Evolutionary conservation across 306 rosid genomes (phyloP), one percentile per base, ranked within the genome.

Genomic region (Cicer pinnatifidum): DNA sequence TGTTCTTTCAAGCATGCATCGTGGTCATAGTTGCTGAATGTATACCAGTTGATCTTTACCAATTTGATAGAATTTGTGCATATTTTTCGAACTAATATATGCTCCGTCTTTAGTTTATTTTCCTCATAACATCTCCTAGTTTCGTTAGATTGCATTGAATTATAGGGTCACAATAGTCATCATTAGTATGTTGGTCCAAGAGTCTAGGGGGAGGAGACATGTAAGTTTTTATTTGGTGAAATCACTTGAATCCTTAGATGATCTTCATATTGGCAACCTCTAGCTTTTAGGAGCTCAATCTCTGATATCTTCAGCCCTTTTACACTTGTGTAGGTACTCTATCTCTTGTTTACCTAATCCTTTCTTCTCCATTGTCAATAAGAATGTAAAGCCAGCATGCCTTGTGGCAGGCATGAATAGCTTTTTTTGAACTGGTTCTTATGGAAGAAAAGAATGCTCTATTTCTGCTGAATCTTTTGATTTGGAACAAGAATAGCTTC

Each of bases 1-100:
- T 77, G 52, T 43, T 72, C 28, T 39, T 81, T 58, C 16, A 33
- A 47, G 52, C 56, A 40, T 77, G 57, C 77, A 59, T 12, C 44
- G 67, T 28, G 75, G 20, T 44, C 38, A 2, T 43, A 50, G 64
- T 41, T 76, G 41, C 53, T 65, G 59, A 19, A 28, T 28, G 11
- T 37, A 54, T 80, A 62, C 63, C 7, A 7, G 37, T 51, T 76
- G 64, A 17, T 73, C 33, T 41, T n/a, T 41, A 51, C 28, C 63
- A 73, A 13, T 33, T 45, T 43, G 39, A 53, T 75, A n/a, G 51
- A 51, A 39, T 56, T 13, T 6, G n/a, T 19, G 47, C 16, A 70
- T 52, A 6, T 19, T 59, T 48, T 13, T 73, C 17, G 2, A 46
- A 35, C 65, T 73, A 45, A 12, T 33, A 28, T 13, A 47, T 57